Evolutionary conservation across 257 asterid species (phyloP).

Genomic region (Ajuga chamaepitys): DNA sequence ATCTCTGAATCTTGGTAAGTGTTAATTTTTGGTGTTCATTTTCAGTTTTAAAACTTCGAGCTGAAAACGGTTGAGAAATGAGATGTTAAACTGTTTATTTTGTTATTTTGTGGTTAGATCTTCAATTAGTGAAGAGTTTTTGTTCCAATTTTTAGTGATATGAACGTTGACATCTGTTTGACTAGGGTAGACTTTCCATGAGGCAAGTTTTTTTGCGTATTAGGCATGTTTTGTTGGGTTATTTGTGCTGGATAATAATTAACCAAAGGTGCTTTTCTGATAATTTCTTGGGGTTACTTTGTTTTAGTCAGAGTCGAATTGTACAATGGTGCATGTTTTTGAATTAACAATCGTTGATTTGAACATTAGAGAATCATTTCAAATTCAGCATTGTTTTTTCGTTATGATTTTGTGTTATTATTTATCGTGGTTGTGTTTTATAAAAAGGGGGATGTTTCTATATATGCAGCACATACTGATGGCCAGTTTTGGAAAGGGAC

Average conservation of each 20-base stretch:
- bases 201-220: not conserved
- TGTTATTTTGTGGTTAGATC: constrained; percentile 20
- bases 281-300: not conserved
- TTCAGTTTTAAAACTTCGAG: constrained; percentile 9
- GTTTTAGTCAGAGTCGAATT: constrained; percentile 5
- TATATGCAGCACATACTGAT: constrained; percentile 19
- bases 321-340: not conserved
- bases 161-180: not conserved
- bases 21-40: not conserved
- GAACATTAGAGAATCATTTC: not conserved
- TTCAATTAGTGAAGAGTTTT: not conserved
- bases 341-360: not conserved
- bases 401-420: not conserved
- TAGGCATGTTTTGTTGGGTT: not conserved
- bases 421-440: not conserved
- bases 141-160: constrained; percentile 5
- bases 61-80: constrained; percentile 1
- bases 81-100: not conserved
- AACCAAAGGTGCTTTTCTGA: not conserved
- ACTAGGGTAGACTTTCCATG: not conserved
- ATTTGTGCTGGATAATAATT: not conserved
- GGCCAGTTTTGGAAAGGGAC: constrained; percentile 7
- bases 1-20: constrained; percentile 37
- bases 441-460: not conserved
- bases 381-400: not conserved